Evolutionary conservation across 2,329 filamentous ascomycete species (phyloP), one percentile per base, ranked within the genome.

Genomic region (Fusarium equiseti): DNA sequence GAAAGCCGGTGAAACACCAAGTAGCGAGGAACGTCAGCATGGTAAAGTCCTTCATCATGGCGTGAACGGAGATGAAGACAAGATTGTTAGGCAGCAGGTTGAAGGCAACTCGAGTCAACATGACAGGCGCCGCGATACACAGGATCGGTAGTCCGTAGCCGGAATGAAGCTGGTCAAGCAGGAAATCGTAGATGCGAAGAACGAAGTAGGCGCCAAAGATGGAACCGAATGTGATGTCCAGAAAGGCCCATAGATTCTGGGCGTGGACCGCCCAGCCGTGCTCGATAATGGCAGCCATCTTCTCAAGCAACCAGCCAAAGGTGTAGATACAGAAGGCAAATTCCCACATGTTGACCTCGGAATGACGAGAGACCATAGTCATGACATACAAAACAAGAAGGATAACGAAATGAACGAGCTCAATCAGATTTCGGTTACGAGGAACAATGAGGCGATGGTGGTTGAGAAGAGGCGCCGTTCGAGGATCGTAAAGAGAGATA

Each of bases 31-130:
- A 81, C 5, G 90, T 92, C 1, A 93, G 81, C 40, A 90, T 83
- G 4, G 89, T 86, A 73, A 93, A 93, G 75, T 93, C 90, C 49
- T 87, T 87, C 85, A 93, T 91, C 91, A 93, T 92, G 50, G 90
- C 89, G 66, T 91, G 86, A 3, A 93, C 83, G 0, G 90, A 90
- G 62, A 93, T 90, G 79, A 93, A 92, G 40, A 93, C 87, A 81
- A 93, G 90, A 72, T 92, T 92, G 77, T 93, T 90, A 0, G 90
- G 90, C 84, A 92, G 88, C 29, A 93, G 78, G 71, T 91, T 92
- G 81, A 93, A 93, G 6, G 91, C 91, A 26, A 92, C 82, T 11
- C 91, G 86, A 0, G 91, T 91, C 32, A 93, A 83, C 12, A 93
- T 82, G n/a, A 93, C 85, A 0, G 91, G 90, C 2, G 90, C 90